Evolutionary conservation across 116 monocot species (phyloP).

Genomic region (Iris pallida): DNA sequence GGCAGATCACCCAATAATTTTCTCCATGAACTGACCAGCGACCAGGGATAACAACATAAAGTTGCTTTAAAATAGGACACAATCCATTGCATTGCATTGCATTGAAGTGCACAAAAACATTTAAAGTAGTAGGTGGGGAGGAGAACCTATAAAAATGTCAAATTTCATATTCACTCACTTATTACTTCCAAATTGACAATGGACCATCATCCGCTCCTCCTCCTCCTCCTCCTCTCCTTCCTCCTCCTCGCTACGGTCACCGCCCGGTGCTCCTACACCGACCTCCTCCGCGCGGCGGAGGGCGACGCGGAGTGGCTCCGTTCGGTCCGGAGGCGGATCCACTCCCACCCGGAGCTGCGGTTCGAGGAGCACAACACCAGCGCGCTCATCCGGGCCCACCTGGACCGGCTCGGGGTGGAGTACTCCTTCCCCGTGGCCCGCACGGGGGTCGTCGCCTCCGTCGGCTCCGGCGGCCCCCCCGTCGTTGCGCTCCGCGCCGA

Average conservation of each 20-base stretch:
- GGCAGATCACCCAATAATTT: too few species aligned
- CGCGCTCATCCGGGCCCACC: slow-evolving; percentile 60
- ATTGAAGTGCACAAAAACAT: too few species aligned
- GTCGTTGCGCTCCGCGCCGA: slow-evolving; percentile 83
- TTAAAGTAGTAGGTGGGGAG: too few species aligned
- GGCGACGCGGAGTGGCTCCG: slow-evolving; percentile 39
- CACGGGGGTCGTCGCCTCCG: slow-evolving; percentile 63
- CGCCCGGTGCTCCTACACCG: slow-evolving; percentile 7
- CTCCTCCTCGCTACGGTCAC: background rate
- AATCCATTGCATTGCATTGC: too few species aligned
- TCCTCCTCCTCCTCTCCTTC: slow-evolving; percentile 1
- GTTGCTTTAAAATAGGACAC: too few species aligned
- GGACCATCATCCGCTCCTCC: background rate
- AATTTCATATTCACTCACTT: too few species aligned
- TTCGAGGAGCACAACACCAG: slow-evolving; percentile 80
- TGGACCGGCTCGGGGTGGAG: slow-evolving; percentile 50
- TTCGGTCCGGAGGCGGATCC: slow-evolving; percentile 50
- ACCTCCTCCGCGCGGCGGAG: slow-evolving; percentile 44
- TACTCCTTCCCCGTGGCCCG: slow-evolving; percentile 57
- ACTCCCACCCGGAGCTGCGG: slow-evolving; percentile 74
- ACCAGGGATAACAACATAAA: too few species aligned
- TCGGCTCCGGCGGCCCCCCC: slow-evolving; percentile 64
- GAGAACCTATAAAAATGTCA: too few species aligned
- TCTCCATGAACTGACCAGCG: too few species aligned
- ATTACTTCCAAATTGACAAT: too few species aligned